Evolutionary conservation across 192 early-diverging fungal species (phyloP), one percentile per base, ranked within the genome.

Genomic region (Umbelopsis vinacea): DNA sequence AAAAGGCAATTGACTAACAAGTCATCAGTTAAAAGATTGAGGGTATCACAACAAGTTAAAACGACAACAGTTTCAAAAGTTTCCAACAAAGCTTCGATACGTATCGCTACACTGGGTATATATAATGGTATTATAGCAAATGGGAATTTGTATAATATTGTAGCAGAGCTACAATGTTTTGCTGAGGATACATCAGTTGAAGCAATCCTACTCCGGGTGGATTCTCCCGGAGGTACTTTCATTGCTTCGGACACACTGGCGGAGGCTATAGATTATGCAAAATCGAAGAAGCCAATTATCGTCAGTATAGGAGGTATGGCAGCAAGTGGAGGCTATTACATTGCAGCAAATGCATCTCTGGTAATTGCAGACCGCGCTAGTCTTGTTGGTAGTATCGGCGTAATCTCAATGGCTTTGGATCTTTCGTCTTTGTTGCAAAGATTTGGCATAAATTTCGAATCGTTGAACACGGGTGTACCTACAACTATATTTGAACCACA

Each of bases 231-330:
- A 0, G 57, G 57, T 2, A 5, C 8, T 8, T 63, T 37, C 14
- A 14, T 38, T 12, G 57, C 57, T 15, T 63, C 57, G 17, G 57
- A 63, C 7, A 35, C 57, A 9, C 33, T 63, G 17, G 26, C 57
- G 3, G 57, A 63, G 33, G 57, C 57, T 37, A 63, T 63, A 3
- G 12, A 10, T 1, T 57, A 57, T 14, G 54, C 54, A 22, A 57
- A 57, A 57, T 11, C 7, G 5, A 57, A 11, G 15, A 57, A 57
- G 14, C 54, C 54, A 29, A 24, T 57, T 24, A 24, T 57, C 54
- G 26, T 24, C 12, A 57, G 54, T 15, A 57, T 57, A 29, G 54
- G 54, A 57, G 14, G 26, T 26, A 57, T 57, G 54, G 54, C 54
- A 29, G 24, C 54, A 11, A 57, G 54, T 15, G 54, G 54, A 22